Conservation (phyloP, 1,139 yeast species). For the Saccharomyces pastorianus region DNA sequence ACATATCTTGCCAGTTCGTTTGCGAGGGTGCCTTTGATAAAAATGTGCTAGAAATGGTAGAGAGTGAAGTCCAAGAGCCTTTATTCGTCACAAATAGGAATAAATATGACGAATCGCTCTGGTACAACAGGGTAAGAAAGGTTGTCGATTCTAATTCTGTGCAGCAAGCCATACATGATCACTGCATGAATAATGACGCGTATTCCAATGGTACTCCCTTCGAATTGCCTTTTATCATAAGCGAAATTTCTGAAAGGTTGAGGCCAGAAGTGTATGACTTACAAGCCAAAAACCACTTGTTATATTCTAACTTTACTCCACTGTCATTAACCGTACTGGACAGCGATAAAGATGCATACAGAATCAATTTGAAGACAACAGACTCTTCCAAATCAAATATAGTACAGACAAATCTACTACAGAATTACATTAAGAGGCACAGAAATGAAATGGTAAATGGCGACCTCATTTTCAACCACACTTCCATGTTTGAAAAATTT, state of each 20-base stretch:
- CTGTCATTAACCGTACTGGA: constrained; percentile 22
- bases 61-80: constrained; percentile 10
- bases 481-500: constrained; percentile 14
- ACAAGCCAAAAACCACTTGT: constrained; percentile 19
- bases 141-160: constrained; percentile 2
- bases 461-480: constrained; percentile 19
- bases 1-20: neutral
- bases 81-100: constrained; percentile 9
- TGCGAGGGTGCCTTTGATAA: constrained; percentile 2
- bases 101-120: constrained; percentile 12
- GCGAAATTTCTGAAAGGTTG: constrained; percentile 10
- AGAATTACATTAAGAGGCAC: constrained; percentile 4
- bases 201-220: constrained; percentile 5
- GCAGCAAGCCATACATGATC: neutral
- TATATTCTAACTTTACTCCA: constrained; percentile 16
- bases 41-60: constrained; percentile 6
- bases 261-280: constrained; percentile 25
- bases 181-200: neutral
- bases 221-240: constrained; percentile 15
- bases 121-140: constrained; percentile 11
- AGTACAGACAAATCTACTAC: constrained; percentile 15
- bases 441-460: constrained; percentile 3
- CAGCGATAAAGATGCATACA: constrained; percentile 11
- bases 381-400: constrained; percentile 12
- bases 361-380: constrained; percentile 13